Evolutionary conservation across 257 asterid species (phyloP).

Genomic region (Nicotiana sylvestris): DNA sequence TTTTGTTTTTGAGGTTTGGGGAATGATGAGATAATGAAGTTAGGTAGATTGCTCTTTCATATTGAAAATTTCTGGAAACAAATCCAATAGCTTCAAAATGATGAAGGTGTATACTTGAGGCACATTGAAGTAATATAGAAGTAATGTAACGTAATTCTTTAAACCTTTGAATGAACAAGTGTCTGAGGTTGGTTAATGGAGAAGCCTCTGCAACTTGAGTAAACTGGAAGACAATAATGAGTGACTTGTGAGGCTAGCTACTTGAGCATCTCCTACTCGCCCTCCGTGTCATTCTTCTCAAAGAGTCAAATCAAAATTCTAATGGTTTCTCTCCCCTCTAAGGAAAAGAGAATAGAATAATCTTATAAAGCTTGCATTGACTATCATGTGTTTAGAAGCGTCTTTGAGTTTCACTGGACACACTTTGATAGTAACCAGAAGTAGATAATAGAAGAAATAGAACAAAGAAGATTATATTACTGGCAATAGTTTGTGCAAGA

Average conservation of each 20-base stretch:
- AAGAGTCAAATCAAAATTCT: background rate
- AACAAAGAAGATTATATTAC: too few relatives aligned
- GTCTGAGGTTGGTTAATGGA: background rate
- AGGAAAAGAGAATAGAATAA: background rate
- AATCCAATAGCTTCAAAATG: background rate
- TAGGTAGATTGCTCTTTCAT: conserved; percentile 4
- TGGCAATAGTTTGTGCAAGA: too few relatives aligned
- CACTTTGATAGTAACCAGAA: too few relatives aligned
- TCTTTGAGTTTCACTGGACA: conserved; percentile 1
- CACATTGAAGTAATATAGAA: background rate
- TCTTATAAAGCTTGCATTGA: conserved; percentile 3
- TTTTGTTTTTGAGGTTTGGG: background rate
- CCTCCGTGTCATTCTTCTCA: conserved; percentile 1
- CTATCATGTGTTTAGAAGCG: background rate
- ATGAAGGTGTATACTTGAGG: background rate
- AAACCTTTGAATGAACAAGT: conserved; percentile 4
- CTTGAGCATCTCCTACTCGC: background rate
- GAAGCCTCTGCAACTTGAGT: background rate
- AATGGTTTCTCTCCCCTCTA: background rate
- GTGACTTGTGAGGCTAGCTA: conserved; percentile 3
- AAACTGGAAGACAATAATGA: background rate
- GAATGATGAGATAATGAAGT: conserved; percentile 6
- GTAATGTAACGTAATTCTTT: background rate
- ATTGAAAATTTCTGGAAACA: background rate
- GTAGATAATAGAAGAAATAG: too few relatives aligned